Conservation (phyloP, 2,329 filamentous ascomycete genomes). For the Alternaria burnsii region DNA sequence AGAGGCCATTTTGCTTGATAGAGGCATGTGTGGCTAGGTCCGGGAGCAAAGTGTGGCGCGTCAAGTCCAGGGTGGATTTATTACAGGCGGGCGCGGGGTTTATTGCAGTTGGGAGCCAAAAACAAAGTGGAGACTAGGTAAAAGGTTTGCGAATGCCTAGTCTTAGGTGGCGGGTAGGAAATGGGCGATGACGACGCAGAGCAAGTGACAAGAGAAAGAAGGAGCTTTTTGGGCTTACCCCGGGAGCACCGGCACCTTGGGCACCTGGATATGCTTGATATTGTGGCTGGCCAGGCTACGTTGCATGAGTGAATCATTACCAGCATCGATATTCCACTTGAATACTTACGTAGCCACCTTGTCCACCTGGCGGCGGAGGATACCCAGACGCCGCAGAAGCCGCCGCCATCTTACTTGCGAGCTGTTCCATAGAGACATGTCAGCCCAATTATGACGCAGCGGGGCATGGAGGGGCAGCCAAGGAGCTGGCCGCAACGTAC, state of each 20-base stretch:
- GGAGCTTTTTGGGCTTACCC: slow-evolving; percentile 43
- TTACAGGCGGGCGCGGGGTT: slow-evolving; percentile 21
- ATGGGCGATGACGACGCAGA: slow-evolving; percentile 46
- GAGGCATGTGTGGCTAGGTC: slow-evolving; percentile 37
- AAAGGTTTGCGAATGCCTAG: slow-evolving; percentile 28
- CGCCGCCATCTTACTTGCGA: slow-evolving; percentile 59
- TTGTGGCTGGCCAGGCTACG: slow-evolving; percentile 57
- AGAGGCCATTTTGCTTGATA: slow-evolving; percentile 40
- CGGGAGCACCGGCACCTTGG: slow-evolving; percentile 53
- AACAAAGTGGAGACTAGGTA: slow-evolving; percentile 29
- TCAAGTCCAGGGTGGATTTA: slow-evolving; percentile 9
- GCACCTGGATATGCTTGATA: slow-evolving; percentile 67
- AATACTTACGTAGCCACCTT: slow-evolving; percentile 63
- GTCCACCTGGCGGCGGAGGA: slow-evolving; percentile 48
- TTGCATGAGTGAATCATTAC: slow-evolving; percentile 34
- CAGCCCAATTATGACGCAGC: slow-evolving; percentile 36
- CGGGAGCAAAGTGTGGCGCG: slow-evolving; percentile 22
- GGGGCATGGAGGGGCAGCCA: slow-evolving; percentile 34
- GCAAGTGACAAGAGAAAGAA: slow-evolving; percentile 35
- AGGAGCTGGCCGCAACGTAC: slow-evolving; percentile 23
- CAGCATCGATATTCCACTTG: slow-evolving; percentile 11
- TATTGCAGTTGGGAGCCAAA: slow-evolving; percentile 35
- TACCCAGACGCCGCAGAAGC: slow-evolving; percentile 48
- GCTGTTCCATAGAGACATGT: slow-evolving; percentile 40
- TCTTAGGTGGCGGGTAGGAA: slow-evolving; percentile 32